phyloP scores from a whole-genome alignment of 2,329 filamentous ascomycete genomes.

The Parastagonospora nodorum region DNA sequence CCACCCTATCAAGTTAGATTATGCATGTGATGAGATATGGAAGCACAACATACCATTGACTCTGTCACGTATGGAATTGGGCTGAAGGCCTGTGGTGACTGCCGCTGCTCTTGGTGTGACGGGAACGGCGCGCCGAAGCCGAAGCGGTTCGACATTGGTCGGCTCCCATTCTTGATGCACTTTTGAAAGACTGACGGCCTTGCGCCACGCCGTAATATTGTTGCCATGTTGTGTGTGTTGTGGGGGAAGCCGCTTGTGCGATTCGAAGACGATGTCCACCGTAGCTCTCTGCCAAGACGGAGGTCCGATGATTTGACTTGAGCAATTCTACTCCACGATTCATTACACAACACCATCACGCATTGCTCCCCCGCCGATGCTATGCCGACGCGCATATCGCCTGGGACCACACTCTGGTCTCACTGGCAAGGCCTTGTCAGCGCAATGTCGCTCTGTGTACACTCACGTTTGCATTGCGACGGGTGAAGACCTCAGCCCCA shows the following conservation, averaged over 20 bases:
- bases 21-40: too few species aligned
- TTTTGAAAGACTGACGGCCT: slow-evolving; percentile 20
- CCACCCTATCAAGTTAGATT: slow-evolving; percentile 51
- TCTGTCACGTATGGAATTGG: slow-evolving; percentile 59
- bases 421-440: slow-evolving; percentile 6
- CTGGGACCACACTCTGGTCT: slow-evolving; percentile 16
- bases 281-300: slow-evolving; percentile 23
- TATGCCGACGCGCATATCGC: slow-evolving; percentile 24
- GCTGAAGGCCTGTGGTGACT: slow-evolving; percentile 42
- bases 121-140: slow-evolving; percentile 29
- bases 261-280: slow-evolving; percentile 8
- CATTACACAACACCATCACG: background rate
- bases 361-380: slow-evolving; percentile 29
- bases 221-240: slow-evolving; percentile 36
- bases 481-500: slow-evolving; percentile 36
- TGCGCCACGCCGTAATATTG: slow-evolving; percentile 30
- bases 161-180: slow-evolving; percentile 16
- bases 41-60: slow-evolving; percentile 47
- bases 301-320: slow-evolving; percentile 16
- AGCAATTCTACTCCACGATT: slow-evolving; percentile 2
- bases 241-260: slow-evolving; percentile 6
- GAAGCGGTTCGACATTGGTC: slow-evolving; percentile 31
- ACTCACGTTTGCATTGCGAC: slow-evolving; percentile 13
- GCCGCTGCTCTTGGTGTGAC: slow-evolving; percentile 21
- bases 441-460: slow-evolving; percentile 17